These are phyloP conservation scores for Peronospora farinosa DNA, from an alignment of 352 stramenopile genomes.

Conservation along the genomic window DNA sequence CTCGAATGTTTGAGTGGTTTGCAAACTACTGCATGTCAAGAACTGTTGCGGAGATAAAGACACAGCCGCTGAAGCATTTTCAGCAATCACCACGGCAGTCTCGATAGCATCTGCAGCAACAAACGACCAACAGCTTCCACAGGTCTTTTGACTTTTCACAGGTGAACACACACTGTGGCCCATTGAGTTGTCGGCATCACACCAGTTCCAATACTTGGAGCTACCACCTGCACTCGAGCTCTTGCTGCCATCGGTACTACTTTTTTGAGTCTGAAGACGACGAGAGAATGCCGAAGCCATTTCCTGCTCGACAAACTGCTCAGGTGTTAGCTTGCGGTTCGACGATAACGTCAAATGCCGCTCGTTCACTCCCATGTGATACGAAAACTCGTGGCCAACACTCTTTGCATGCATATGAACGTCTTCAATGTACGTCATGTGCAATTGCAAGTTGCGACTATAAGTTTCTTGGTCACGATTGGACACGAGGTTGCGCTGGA, in stretches of 20 bases:
- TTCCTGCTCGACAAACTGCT: slow-evolving; percentile 57
- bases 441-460: slow-evolving; percentile 50
- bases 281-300: slow-evolving; percentile 30
- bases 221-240: not conserved
- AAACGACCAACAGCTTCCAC: slow-evolving; percentile 79
- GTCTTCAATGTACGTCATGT: slow-evolving; percentile 79
- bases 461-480: slow-evolving; percentile 20
- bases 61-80: slow-evolving; percentile 49
- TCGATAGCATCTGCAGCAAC: slow-evolving; percentile 72
- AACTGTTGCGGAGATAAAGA: slow-evolving; percentile 77
- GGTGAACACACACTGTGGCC: slow-evolving; percentile 57
- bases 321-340: slow-evolving; percentile 36
- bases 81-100: slow-evolving; percentile 60
- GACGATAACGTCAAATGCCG: slow-evolving; percentile 49
- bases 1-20: slow-evolving; percentile 62
- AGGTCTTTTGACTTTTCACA: slow-evolving; percentile 80
- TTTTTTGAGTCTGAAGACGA: slow-evolving; percentile 17
- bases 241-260: too few species aligned
- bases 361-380: slow-evolving; percentile 59
- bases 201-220: slow-evolving; percentile 61
- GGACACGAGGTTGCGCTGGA: slow-evolving; percentile 31
- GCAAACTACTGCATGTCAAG: slow-evolving; percentile 54
- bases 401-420: slow-evolving; percentile 50
- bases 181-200: slow-evolving; percentile 55
- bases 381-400: slow-evolving; percentile 54